phyloP scores from a whole-genome alignment of 2,329 filamentous ascomycete species.

The Microdochium bolleyi region DNA sequence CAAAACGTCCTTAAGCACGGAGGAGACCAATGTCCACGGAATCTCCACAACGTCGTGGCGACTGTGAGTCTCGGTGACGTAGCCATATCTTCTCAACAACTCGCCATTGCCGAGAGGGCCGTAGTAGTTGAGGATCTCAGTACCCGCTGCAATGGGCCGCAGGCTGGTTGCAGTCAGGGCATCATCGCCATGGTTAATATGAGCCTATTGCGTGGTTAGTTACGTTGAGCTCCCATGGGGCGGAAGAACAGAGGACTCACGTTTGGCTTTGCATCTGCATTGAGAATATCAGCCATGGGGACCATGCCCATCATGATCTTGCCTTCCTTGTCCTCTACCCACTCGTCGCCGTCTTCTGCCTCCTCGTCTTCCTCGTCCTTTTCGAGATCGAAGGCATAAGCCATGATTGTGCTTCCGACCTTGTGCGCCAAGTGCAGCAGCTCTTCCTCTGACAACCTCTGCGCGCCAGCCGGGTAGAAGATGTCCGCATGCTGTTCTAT shows the following conservation, averaged over 20 bases:
- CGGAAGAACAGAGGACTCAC: constrained; percentile 29
- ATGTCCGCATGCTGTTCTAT: constrained; percentile 34
- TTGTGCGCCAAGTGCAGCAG: constrained; percentile 55
- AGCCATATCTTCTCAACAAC: constrained; percentile 76
- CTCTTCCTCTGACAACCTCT: constrained; percentile 30
- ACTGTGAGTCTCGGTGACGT: constrained; percentile 70
- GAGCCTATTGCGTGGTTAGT: constrained; percentile 27
- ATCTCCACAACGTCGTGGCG: constrained; percentile 80
- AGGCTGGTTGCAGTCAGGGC: constrained; percentile 64
- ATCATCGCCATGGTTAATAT: constrained; percentile 45
- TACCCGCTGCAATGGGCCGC: constrained; percentile 57
- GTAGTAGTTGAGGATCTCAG: constrained; percentile 85
- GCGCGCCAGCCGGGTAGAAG: constrained; percentile 32
- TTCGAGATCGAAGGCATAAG: constrained; percentile 81
- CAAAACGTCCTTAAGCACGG: constrained; percentile 30
- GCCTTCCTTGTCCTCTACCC: constrained; percentile 55
- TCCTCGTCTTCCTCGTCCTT: constrained; percentile 38
- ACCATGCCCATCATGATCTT: constrained; percentile 73
- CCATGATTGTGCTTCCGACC: constrained; percentile 87
- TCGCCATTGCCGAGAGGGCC: constrained; percentile 78
- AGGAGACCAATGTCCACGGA: constrained; percentile 49
- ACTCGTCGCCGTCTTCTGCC: constrained; percentile 53
- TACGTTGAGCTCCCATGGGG: background rate
- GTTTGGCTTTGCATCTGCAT: constrained; percentile 84
- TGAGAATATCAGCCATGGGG: constrained; percentile 82